Conservation (phyloP, 257 asterid genomes). For the Nyctanthes arbortristis region DNA sequence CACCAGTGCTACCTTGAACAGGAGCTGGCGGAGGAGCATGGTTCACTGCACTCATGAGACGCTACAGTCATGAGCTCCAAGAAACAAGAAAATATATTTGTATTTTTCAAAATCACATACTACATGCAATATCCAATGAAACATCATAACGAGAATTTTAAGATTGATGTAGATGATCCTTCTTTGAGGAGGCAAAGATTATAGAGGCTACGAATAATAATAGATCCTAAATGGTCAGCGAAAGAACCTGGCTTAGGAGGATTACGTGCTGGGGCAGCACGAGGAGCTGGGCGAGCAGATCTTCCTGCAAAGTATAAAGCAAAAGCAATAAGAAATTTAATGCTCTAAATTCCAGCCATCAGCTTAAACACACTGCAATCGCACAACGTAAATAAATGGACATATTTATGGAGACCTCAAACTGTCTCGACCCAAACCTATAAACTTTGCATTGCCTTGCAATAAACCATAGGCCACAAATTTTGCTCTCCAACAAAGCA, state of each 20-base stretch:
- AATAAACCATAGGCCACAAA: neutral
- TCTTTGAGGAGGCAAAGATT: neutral
- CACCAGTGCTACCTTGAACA: constrained; percentile 55
- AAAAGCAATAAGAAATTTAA: neutral
- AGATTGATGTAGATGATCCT: too few relatives aligned
- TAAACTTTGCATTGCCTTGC: neutral
- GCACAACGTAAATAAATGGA: neutral
- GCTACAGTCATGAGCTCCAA: constrained; percentile 6
- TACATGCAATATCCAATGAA: neutral
- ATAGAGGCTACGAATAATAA: neutral
- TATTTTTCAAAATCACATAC: neutral
- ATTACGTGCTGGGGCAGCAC: constrained; percentile 49
- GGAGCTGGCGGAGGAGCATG: constrained; percentile 82
- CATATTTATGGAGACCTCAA: neutral
- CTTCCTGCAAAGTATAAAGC: constrained; percentile 48
- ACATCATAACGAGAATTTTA: neutral
- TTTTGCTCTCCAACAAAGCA: neutral
- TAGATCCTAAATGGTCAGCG: neutral
- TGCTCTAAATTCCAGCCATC: neutral
- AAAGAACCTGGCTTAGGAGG: constrained; percentile 50
- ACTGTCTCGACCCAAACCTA: neutral
- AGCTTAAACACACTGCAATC: neutral
- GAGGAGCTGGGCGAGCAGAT: constrained; percentile 73
- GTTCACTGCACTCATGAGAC: constrained; percentile 37
- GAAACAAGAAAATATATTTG: neutral